Evolutionary conservation across 1,284 basidiomycete species (phyloP).

Genomic region (Puccinia brachypodii): DNA sequence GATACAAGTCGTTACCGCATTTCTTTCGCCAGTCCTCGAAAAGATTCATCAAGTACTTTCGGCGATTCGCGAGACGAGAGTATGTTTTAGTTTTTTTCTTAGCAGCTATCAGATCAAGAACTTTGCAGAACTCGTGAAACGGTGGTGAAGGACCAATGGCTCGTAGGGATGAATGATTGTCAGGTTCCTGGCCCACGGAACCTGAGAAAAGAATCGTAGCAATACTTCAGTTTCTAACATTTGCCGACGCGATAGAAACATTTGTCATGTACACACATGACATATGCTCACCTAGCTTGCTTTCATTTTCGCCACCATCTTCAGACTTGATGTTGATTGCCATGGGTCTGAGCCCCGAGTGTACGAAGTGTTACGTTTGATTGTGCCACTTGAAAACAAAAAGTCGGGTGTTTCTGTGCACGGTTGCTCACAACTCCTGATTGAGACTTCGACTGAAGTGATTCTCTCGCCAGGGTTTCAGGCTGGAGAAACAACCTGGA

Average conservation of each 20-base stretch:
- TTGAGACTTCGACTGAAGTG: too few species aligned
- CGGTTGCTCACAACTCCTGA: too few species aligned
- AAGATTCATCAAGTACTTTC: constrained; percentile 42
- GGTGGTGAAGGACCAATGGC: constrained; percentile 57
- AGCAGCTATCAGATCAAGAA: constrained; percentile 55
- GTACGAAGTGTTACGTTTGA: background rate
- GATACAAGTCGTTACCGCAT: constrained; percentile 61
- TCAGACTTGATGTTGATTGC: background rate
- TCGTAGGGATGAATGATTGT: background rate
- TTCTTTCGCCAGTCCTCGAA: constrained; percentile 57
- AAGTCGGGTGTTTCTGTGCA: background rate
- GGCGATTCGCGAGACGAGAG: constrained; percentile 42
- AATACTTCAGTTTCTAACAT: background rate
- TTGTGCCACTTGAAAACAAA: background rate
- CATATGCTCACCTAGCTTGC: background rate
- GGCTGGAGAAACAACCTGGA: too few species aligned
- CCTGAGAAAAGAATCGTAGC: background rate
- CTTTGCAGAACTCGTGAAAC: constrained; percentile 57
- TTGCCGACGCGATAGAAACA: background rate
- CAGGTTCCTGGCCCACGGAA: background rate
- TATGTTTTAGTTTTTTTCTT: constrained; percentile 21
- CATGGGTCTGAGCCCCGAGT: background rate
- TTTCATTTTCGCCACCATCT: background rate
- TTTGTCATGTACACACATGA: background rate
- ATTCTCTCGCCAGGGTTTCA: too few species aligned